phyloP scores from a whole-genome alignment of 441 rosid species.

The Monsonia emarginata region DNA sequence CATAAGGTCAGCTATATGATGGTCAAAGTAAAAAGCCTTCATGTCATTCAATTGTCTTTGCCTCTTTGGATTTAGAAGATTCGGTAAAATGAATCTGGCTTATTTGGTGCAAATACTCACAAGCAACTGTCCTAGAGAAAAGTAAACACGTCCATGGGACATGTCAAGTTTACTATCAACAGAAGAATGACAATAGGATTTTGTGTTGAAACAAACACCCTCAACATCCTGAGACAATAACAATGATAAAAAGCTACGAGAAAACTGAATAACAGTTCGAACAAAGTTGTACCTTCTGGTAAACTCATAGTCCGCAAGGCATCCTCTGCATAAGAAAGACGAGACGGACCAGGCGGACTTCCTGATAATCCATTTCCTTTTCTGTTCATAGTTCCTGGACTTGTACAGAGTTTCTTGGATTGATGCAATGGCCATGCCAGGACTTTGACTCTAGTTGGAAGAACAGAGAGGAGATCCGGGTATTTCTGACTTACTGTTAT shows the following conservation, averaged over 20 bases:
- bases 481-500: conserved; percentile 68
- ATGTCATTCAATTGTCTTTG: neutral
- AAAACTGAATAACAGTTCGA: neutral
- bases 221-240: neutral
- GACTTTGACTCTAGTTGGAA: conserved; percentile 69
- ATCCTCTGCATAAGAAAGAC: conserved; percentile 76
- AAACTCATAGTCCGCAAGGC: conserved; percentile 66
- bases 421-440: conserved; percentile 66
- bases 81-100: neutral
- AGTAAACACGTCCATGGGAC: neutral
- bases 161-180: neutral
- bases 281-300: conserved; percentile 54
- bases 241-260: neutral
- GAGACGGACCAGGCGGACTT: conserved; percentile 41
- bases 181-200: neutral
- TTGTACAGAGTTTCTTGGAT: conserved; percentile 35
- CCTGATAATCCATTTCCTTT: conserved; percentile 29
- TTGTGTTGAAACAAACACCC: neutral
- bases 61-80: no score
- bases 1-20: neutral
- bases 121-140: neutral
- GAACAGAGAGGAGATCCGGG: conserved; percentile 59
- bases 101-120: neutral
- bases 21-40: neutral
- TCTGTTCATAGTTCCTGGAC: conserved; percentile 18